phyloP scores from a whole-genome alignment of 75 land plant genomes.

The Picea sitchensis region DNA sequence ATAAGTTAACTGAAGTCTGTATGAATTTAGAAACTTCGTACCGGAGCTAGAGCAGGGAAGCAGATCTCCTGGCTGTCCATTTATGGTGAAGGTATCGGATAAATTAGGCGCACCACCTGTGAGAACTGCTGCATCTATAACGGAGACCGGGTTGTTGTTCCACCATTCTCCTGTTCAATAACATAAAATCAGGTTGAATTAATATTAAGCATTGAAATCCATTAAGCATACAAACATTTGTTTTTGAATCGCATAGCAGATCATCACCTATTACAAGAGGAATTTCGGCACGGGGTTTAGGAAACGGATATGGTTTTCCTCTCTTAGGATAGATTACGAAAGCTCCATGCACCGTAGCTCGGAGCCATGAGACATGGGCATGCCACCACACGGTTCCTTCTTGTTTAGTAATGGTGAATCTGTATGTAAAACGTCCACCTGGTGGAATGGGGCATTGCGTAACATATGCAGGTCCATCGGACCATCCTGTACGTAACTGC shows the following conservation, averaged over 20 bases:
- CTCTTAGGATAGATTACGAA: slow-evolving; percentile 8
- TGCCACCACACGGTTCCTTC: not conserved
- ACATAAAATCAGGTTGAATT: too few species aligned
- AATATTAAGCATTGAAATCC: too few species aligned
- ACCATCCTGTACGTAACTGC: not conserved
- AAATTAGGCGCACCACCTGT: slow-evolving; percentile 26
- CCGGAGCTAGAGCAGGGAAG: slow-evolving; percentile 28
- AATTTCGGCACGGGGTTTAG: slow-evolving; percentile 9
- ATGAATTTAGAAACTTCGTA: not conserved
- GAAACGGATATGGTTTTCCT: slow-evolving; percentile 11
- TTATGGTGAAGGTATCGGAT: slow-evolving; percentile 46
- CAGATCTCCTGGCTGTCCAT: slow-evolving; percentile 41
- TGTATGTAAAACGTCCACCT: not conserved
- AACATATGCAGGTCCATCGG: not conserved
- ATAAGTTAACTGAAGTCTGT: too few species aligned
- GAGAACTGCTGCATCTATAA: slow-evolving; percentile 12
- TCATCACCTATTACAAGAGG: slow-evolving; percentile 14
- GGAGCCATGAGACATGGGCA: not conserved
- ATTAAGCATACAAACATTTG: too few species aligned
- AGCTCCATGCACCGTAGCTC: too few species aligned
- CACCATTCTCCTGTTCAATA: slow-evolving; percentile 45
- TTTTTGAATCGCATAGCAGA: too few species aligned
- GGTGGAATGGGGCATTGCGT: not conserved
- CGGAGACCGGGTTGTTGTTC: slow-evolving; percentile 24
- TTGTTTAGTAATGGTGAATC: not conserved